Percentiles rank a stretch among this genome's conserved stretches.
Evolutionary conservation across 1,139 yeast genomes (phyloP).

Genomic region (Candida dubliniensis): DNA sequence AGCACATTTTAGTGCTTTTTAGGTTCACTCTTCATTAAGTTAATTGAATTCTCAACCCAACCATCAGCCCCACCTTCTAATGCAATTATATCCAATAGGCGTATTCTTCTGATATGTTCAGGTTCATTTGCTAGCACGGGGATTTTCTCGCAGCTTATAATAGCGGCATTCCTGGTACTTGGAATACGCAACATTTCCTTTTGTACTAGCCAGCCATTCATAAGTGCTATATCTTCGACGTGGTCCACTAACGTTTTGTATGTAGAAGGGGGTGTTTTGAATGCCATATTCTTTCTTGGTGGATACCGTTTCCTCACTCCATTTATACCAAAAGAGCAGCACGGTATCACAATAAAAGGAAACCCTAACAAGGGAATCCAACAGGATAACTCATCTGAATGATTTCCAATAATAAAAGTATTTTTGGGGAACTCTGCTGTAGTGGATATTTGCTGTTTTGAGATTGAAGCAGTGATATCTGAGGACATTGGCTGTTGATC

Average conservation of each 20-base stretch:
- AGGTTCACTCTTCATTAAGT: constrained; percentile 55
- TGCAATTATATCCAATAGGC: constrained; percentile 59
- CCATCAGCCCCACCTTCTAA: constrained; percentile 88
- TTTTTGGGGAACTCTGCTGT: constrained; percentile 65
- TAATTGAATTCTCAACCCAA: constrained; percentile 81
- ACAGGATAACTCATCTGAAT: constrained; percentile 91
- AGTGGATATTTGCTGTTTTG: constrained; percentile 61
- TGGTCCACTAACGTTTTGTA: constrained; percentile 86
- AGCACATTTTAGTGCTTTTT: constrained; percentile 36
- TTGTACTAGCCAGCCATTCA: constrained; percentile 82
- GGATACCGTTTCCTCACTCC: constrained; percentile 74
- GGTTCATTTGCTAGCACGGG: constrained; percentile 19
- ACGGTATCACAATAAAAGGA: constrained; percentile 91
- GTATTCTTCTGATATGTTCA: constrained; percentile 27
- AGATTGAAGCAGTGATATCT: constrained; percentile 51
- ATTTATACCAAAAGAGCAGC: constrained; percentile 85
- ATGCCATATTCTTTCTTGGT: constrained; percentile 26
- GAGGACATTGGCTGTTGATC: constrained; percentile 67
- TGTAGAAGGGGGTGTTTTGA: constrained; percentile 42
- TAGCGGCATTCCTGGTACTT: constrained; percentile 89
- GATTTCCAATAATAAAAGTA: constrained; percentile 89
- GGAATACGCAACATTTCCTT: constrained; percentile 91
- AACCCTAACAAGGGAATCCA: constrained; percentile 89
- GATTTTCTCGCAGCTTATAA: constrained; percentile 59
- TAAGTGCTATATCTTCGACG: constrained; percentile 64